These are phyloP conservation scores for Rhodotorula paludigena DNA, from an alignment of 768 basidiomycete genomes.

Conservation along the genomic window DNA sequence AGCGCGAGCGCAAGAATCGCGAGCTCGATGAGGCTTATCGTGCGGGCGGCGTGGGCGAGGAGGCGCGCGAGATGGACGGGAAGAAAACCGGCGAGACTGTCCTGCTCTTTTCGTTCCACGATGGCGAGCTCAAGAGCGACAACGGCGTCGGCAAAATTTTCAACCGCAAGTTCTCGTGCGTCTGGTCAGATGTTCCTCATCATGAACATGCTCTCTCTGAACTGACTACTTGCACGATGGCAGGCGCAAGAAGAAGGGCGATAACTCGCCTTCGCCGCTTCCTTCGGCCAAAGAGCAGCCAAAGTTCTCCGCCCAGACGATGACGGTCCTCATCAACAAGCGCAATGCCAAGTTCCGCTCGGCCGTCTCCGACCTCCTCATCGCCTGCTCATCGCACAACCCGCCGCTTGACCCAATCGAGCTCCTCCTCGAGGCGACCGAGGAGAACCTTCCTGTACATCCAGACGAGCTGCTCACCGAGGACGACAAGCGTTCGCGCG, in stretches of 20 bases:
- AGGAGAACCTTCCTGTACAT: conserved; percentile 66
- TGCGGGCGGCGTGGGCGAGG: conserved; percentile 33
- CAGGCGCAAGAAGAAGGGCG: conserved; percentile 21
- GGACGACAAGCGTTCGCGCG: conserved; percentile 20
- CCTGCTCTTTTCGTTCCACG: conserved; percentile 54
- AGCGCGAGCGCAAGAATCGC: conserved; percentile 27
- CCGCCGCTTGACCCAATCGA: conserved; percentile 58
- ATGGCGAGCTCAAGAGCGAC: conserved; percentile 49
- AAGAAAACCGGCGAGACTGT: conserved; percentile 50
- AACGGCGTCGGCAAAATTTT: conserved; percentile 40
- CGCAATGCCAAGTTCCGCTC: conserved; percentile 62
- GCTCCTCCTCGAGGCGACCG: conserved; percentile 63
- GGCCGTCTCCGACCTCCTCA: conserved; percentile 64
- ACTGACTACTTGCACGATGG: not conserved
- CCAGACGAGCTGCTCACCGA: conserved; percentile 46
- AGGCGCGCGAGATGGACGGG: conserved; percentile 7
- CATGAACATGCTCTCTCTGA: no score
- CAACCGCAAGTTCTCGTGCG: conserved; percentile 32
- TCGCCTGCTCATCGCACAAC: conserved; percentile 39
- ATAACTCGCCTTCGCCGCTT: not conserved
- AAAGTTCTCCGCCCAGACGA: conserved; percentile 47
- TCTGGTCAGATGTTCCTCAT: not conserved
- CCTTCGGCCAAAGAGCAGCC: conserved; percentile 19
- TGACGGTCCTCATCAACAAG: conserved; percentile 64
- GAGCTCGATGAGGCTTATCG: conserved; percentile 34